Conservation (phyloP, 495 filamentous ascomycete genomes). For the Podospora anserina region DNA sequence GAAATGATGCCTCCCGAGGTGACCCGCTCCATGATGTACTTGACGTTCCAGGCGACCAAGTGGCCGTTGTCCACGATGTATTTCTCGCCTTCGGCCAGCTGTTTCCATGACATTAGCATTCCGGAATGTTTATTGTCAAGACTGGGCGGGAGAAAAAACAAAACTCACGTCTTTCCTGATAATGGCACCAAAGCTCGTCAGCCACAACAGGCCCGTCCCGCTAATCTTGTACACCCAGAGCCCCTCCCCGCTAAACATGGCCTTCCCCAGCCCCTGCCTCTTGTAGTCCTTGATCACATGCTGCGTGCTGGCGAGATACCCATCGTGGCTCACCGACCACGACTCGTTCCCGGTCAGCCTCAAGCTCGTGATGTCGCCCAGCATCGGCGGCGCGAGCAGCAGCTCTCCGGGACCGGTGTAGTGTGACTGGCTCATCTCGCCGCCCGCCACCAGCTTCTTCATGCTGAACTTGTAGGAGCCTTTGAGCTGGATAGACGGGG, state of each 20-base stretch:
- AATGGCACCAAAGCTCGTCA: conserved; percentile 91
- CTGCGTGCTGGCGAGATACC: conserved; percentile 73
- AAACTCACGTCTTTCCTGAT: conserved; percentile 85
- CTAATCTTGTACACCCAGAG: conserved; percentile 85
- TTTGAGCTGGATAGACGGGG: conserved; percentile 75
- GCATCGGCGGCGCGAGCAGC: conserved; percentile 69
- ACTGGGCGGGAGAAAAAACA: not conserved
- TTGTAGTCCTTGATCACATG: conserved; percentile 80
- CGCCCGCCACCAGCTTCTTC: conserved; percentile 80
- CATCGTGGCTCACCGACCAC: conserved; percentile 82
- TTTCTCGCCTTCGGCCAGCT: conserved; percentile 73
- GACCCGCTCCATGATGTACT: conserved; percentile 85
- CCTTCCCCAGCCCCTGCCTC: conserved; percentile 82
- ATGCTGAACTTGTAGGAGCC: conserved; percentile 75
- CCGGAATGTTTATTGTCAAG: not conserved
- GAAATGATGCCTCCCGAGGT: conserved; percentile 87
- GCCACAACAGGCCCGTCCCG: conserved; percentile 76
- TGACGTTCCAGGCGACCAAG: conserved; percentile 94
- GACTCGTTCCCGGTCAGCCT: conserved; percentile 62
- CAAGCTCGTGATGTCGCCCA: conserved; percentile 85
- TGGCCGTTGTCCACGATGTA: conserved; percentile 97
- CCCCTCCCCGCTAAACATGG: conserved; percentile 90
- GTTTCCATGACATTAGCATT: not conserved
- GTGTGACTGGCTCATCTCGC: conserved; percentile 73
- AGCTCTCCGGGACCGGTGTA: conserved; percentile 92